A percentile compares a stretch with the other conserved stretches of the same genome.
These are phyloP conservation scores for Arachis monticola DNA, from an alignment of 331 rosid species.

Conservation along the genomic window DNA sequence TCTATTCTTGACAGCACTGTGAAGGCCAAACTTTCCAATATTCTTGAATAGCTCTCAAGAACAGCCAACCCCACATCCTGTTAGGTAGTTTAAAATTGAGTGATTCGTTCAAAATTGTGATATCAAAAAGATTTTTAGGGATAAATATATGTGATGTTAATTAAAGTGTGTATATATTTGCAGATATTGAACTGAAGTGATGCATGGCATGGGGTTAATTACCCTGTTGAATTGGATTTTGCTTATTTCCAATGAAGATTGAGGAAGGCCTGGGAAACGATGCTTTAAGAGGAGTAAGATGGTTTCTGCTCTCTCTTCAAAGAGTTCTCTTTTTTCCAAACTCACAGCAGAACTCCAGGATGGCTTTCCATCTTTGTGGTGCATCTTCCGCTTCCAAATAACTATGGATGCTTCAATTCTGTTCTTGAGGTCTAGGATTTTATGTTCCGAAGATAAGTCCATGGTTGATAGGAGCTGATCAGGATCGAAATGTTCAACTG, in stretches of 20 bases:
- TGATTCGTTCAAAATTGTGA: no score
- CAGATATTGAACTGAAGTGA: no score
- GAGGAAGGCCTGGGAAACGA: constrained; percentile 94
- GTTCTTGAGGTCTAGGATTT: constrained; percentile 82
- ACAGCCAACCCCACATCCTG: constrained; percentile 95
- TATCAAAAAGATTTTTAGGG: no score
- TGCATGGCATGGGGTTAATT: constrained; percentile 15
- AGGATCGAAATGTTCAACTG: constrained; percentile 93
- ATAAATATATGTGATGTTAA: no score
- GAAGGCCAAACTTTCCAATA: constrained; percentile 95
- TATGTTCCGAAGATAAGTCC: constrained; percentile 91
- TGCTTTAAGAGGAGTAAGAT: constrained; percentile 89
- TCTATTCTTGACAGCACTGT: constrained; percentile 93
- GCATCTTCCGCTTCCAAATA: constrained; percentile 95
- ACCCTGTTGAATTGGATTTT: constrained; percentile 89
- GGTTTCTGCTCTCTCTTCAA: constrained; percentile 99
- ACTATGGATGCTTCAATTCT: constrained; percentile 94
- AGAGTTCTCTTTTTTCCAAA: constrained; percentile 89
- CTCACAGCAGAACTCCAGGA: constrained; percentile 93
- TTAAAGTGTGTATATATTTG: no score
- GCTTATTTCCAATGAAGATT: constrained; percentile 89
- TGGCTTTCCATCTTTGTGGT: constrained; percentile 86
- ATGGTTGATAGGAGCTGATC: constrained; percentile 80
- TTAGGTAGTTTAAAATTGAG: no score
- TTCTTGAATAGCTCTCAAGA: constrained; percentile 95